Base-by-base conservation (phyloP, 164 flowering plant genomes). In the Aristolochia californica region DNA sequence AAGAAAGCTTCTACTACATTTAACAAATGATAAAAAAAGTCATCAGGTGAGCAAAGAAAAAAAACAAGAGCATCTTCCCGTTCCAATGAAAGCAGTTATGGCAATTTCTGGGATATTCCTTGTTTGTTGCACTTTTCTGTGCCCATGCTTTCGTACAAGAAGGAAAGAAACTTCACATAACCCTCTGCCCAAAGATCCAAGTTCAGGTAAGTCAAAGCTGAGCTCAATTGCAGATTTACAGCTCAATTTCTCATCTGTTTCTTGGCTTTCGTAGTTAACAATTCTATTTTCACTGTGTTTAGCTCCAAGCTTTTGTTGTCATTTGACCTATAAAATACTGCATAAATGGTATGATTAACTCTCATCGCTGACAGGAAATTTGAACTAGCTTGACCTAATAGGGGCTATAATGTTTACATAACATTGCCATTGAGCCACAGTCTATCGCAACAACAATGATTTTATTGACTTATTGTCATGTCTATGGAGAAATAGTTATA, bases 61-160 rank as follows among this genome's bases (percentile, higher is more conserved):
- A 43, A 47, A 68, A 12, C 60, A n/a, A n/a, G n/a, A n/a, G n/a
- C n/a, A n/a, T n/a, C n/a, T n/a, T n/a, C n/a, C n/a, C n/a, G n/a
- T 69, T 20, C 59, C 77, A 16, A 67, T 62, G 60, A 70, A 58
- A 43, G 52, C 80, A 25, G 83, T 71, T 15, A 54, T 83, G 69
- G 83, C 75, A 48, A 71, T 59, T 18, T 65, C 87, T 44, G 96
- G 80, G 70, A 45, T 70, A 63, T 59, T 82, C 13, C 48, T 80
- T 63, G 38, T 80, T 13, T 85, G 78, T 60, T 85, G 89, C 45
- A 52, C 56, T 59, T 58, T 81, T 8, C 61, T 87, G 44, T 91
- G 90, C 48, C 82, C 87, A 13, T 88, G 97, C 70, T 68, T 77
- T 54, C 82, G 70, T 43, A 55, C 77, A 48, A 79, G 58, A 72